Evolutionary conservation across 805 yeast genomes (phyloP).

Genomic region (Schwanniomyces sp.): DNA sequence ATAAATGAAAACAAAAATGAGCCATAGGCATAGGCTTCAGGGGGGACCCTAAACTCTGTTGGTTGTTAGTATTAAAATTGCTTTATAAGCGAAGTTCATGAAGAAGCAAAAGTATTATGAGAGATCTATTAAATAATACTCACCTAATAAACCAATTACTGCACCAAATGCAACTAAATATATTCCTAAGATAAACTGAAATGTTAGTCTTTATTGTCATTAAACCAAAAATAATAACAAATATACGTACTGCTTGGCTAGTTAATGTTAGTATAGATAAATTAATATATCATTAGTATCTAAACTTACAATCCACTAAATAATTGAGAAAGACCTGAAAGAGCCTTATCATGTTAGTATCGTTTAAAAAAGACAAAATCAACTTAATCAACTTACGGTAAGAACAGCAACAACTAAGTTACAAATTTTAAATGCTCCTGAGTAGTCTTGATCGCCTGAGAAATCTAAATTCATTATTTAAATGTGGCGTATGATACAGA

Average conservation of each 20-base stretch:
- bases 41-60: constrained; percentile 52
- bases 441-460: constrained; percentile 41
- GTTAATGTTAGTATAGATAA: constrained; percentile 19
- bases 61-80: background rate
- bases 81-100: background rate
- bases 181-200: constrained; percentile 56
- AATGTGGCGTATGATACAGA: too few relatives aligned
- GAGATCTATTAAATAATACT: constrained; percentile 13
- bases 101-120: background rate
- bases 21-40: constrained; percentile 62
- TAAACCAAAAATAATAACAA: background rate
- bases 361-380: background rate
- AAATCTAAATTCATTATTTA: constrained; percentile 43
- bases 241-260: constrained; percentile 33
- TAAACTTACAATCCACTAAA: constrained; percentile 47
- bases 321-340: constrained; percentile 51
- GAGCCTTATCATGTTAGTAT: constrained; percentile 21
- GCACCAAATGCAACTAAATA: constrained; percentile 56
- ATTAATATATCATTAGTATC: background rate
- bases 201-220: constrained; percentile 15
- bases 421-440: constrained; percentile 47
- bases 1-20: constrained; percentile 68
- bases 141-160: constrained; percentile 50
- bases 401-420: constrained; percentile 57
- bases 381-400: constrained; percentile 38